These are phyloP conservation scores for Trichoderma sp. DNA, from an alignment of 2,329 filamentous ascomycete species.

Conservation along the genomic window DNA sequence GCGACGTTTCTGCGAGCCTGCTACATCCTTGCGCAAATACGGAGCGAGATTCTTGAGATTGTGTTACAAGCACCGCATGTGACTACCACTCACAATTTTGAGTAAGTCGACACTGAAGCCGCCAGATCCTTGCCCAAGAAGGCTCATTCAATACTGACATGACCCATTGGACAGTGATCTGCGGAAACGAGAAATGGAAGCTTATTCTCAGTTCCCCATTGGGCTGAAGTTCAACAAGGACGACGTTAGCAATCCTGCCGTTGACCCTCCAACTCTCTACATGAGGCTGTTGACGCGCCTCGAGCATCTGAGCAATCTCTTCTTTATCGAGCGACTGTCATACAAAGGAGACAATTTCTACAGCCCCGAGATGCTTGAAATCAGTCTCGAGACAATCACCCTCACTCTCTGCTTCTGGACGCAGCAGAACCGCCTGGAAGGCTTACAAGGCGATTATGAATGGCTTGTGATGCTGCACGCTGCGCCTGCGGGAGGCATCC, in stretches of 20 bases:
- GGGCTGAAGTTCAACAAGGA: constrained; percentile 16
- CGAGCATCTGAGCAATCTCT: constrained; percentile 57
- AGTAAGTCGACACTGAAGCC: background rate
- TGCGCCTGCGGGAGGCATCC: constrained; percentile 49
- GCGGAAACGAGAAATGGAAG: constrained; percentile 13
- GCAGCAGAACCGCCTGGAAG: constrained; percentile 47
- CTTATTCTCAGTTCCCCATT: constrained; percentile 16
- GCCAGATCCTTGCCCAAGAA: too few species aligned
- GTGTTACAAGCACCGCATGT: constrained; percentile 23
- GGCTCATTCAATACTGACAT: background rate
- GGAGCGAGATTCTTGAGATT: constrained; percentile 24
- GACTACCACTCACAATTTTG: constrained; percentile 5
- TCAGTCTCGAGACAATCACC: constrained; percentile 51
- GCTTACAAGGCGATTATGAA: constrained; percentile 48
- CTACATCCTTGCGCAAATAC: constrained; percentile 6
- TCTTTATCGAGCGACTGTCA: constrained; percentile 60
- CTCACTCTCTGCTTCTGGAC: constrained; percentile 51
- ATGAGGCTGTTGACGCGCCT: constrained; percentile 50
- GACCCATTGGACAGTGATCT: background rate
- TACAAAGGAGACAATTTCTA: constrained; percentile 45
- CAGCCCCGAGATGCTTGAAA: constrained; percentile 44
- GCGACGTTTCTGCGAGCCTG: constrained; percentile 22
- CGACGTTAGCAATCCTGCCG: constrained; percentile 52
- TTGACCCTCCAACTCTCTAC: constrained; percentile 45
- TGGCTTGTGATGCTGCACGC: constrained; percentile 54